Evolutionary conservation across 2,329 filamentous ascomycete species (phyloP).

Genomic region (Diaporthe humulicola): DNA sequence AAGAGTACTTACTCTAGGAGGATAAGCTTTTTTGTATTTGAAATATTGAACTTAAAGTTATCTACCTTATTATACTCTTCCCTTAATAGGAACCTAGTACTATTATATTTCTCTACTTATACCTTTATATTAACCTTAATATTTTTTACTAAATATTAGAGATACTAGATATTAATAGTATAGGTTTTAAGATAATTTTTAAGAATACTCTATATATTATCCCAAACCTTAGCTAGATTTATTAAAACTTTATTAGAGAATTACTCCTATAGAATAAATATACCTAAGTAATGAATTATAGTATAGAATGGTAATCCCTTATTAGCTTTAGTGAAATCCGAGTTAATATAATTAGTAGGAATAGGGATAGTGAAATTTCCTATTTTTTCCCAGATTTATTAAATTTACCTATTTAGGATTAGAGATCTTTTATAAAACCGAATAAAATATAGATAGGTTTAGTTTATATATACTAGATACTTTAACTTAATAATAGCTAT

Average conservation of each 20-base stretch:
- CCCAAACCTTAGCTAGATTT: background rate
- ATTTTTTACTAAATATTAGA: background rate
- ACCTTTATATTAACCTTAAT: background rate
- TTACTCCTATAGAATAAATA: background rate
- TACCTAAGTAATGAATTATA: background rate
- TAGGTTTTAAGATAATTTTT: background rate
- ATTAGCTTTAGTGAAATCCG: background rate
- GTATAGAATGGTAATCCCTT: background rate
- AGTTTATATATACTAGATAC: background rate
- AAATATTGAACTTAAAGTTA: background rate
- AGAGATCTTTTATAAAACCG: background rate
- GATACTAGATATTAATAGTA: background rate
- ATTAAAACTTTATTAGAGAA: background rate
- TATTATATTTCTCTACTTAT: background rate
- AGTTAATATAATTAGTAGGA: background rate
- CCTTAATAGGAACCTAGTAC: background rate
- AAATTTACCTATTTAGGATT: background rate
- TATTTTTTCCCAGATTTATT: background rate
- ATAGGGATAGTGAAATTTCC: background rate
- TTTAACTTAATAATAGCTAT: background rate
- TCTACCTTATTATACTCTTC: background rate
- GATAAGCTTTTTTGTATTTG: background rate
- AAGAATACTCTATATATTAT: too few species aligned
- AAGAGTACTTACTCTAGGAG: background rate
- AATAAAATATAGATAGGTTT: background rate